Percentiles rank a stretch among this genome's conserved stretches.
Conservation (phyloP, 1,284 basidiomycete species). For the Cronartium ribicola region DNA sequence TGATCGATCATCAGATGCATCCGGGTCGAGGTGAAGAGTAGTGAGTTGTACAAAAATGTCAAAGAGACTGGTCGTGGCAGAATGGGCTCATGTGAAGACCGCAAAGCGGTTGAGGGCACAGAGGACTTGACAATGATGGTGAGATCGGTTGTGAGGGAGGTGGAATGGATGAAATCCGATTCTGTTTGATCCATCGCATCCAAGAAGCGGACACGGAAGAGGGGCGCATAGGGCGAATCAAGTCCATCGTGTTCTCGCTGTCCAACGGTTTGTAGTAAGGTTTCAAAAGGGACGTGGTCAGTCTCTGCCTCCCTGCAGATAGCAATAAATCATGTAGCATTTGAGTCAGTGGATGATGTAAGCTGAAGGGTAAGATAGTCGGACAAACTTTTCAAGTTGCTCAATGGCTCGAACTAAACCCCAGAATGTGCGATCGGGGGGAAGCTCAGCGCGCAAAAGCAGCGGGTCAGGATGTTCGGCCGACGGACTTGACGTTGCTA, state of each 20-base stretch:
- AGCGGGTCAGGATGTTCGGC: slow-evolving; percentile 72
- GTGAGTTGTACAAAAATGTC: slow-evolving; percentile 85
- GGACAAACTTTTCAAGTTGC: slow-evolving; percentile 62
- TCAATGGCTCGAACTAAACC: slow-evolving; percentile 81
- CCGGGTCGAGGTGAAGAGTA: slow-evolving; percentile 78
- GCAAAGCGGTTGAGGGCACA: slow-evolving; percentile 28
- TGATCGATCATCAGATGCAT: slow-evolving; percentile 80
- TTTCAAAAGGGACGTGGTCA: slow-evolving; percentile 78
- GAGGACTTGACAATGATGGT: slow-evolving; percentile 62
- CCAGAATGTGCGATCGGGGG: slow-evolving; percentile 86
- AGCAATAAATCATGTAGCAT: no score
- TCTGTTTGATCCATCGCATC: slow-evolving; percentile 72
- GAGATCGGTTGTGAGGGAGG: slow-evolving; percentile 81
- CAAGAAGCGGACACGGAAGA: slow-evolving; percentile 95
- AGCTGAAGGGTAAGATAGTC: not conserved
- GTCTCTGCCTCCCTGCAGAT: slow-evolving; percentile 64
- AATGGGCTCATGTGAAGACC: slow-evolving; percentile 59
- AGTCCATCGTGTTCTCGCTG: slow-evolving; percentile 43
- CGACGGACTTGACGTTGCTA: slow-evolving; percentile 72
- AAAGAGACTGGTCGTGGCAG: slow-evolving; percentile 63
- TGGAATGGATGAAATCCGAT: slow-evolving; percentile 71
- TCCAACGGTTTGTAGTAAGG: slow-evolving; percentile 58
- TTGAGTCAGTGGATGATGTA: no score
- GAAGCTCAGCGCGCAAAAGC: slow-evolving; percentile 76
- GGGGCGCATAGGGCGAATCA: slow-evolving; percentile 49